Conservation (phyloP, 768 basidiomycete genomes). For the Dendrothele bispora region DNA sequence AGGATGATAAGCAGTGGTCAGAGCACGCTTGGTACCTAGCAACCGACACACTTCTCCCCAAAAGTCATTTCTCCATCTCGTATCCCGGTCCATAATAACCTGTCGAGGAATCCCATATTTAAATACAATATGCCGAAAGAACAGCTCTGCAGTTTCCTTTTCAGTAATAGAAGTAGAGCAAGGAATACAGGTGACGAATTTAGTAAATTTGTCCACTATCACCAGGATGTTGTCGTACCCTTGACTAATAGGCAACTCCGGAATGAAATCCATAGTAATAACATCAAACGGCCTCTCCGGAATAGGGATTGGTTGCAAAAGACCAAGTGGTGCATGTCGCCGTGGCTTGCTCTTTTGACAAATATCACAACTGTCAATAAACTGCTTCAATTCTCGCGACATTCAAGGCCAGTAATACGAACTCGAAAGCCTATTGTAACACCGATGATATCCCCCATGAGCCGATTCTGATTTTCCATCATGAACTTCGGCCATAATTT, state of each 20-base stretch:
- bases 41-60: constrained; percentile 20
- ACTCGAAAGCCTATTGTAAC: constrained; percentile 19
- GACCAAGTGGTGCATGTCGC: constrained; percentile 12
- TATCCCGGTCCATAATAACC: constrained; percentile 19
- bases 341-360: constrained; percentile 24
- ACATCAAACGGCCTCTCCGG: constrained; percentile 19
- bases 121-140: constrained; percentile 19
- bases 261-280: constrained; percentile 21
- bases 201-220: constrained; percentile 24
- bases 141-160: constrained; percentile 19
- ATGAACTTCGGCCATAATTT: constrained; percentile 25
- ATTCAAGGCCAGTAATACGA: constrained; percentile 33
- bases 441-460: constrained; percentile 27
- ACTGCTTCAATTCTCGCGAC: constrained; percentile 17
- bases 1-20: constrained; percentile 35
- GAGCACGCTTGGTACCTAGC: constrained; percentile 14
- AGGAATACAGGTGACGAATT: constrained; percentile 17
- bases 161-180: constrained; percentile 14
- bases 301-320: constrained; percentile 18
- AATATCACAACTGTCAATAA: constrained; percentile 6
- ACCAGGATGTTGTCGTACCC: constrained; percentile 18
- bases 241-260: constrained; percentile 18
- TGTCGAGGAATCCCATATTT: constrained; percentile 19
- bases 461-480: constrained; percentile 21
- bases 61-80: constrained; percentile 21